Base-by-base conservation (phyloP, 169 alveolate species). In the Condylostoma magnum region DNA sequence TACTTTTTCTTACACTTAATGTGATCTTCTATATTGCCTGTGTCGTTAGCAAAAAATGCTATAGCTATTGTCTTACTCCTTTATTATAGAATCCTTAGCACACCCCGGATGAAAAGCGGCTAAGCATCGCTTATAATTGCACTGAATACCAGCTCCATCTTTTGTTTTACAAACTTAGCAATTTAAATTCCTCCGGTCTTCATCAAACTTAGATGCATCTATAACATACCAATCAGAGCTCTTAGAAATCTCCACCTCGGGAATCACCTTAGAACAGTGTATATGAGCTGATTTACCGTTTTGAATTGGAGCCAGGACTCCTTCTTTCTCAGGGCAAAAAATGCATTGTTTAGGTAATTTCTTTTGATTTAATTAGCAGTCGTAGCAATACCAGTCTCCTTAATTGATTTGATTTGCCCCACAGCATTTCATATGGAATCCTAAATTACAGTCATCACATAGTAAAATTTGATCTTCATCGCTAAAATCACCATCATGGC, bases 401-500 rank as follows among this genome's bases (percentile, higher is more conserved):
- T 82, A 79, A 6, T 80, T 82, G 25, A 76, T 69, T 6, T 66
- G 63, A 38, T 56, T 12, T 15, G 77, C 72, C 28, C 89, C 89
- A 72, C 77, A 82, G 54, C 89, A 82, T 33, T 51, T 70, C 75
- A 75, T 76, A 51, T 82, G 89, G 15, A 77, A 82, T 1, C 84
- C 65, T 52, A 82, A 72, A 60, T 82, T 51, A 58, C 89, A 82
- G 30, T 66, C 55, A 6, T 76, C 69, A 34, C 89, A 82, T 66
- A 52, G 69, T 25, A 82, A 66, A 27, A 82, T 82, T 57, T 76
- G 72, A 72, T 82, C 79, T 72, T 82, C 89, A 68, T 82, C 89
- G 71, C 77, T 83, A 57, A 71, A 82, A 46, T 82, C 85, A 2
- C 89, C 89, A 66, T 82, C 89, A 10, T 77, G 80, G 58, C 89